Base-by-base conservation (phyloP, 768 basidiomycete genomes). In the Hydnum rufescens region DNA sequence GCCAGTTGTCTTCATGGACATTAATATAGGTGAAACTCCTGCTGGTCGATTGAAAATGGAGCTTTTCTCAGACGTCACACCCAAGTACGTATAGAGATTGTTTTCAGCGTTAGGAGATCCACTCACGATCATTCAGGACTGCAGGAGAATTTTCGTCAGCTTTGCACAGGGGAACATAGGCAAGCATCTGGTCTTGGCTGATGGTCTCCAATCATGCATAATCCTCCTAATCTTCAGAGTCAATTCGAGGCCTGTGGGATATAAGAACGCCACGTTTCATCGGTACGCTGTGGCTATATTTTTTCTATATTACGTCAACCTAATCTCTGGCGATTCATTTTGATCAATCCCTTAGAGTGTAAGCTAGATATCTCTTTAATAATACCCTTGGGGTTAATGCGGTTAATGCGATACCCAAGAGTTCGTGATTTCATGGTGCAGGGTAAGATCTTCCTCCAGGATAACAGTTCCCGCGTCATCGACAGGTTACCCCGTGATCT, bases 111-210 rank as follows among this genome's bases (percentile, higher is more conserved):
- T 13, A 22, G 22, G 36, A 39, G 36, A 39, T 39, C 36, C 13
- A 28, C 44, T 16, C 44, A 28, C 26, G 44, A 13, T 13, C 44
- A 47, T 32, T 50, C 58, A 95, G 92, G 62, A 97, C 93, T 2
- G 89, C 90, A n/a, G 4, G 93, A 99, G 67, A 99, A 97, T 69
- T 97, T 97, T 62, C 73, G 95, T 55, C 93, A 97, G 60, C 70
- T 97, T 26, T 97, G 93, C 62, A 96, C 92, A 2, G 95, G 95
- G n/a, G 93, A 97, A 67, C 85, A 77, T 66, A 75, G 88, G 85
- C 90, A 60, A 31, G 55, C 49, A 8, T 26, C 23, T 23, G 16
- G 29, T 32, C 36, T 25, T 16, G 13, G 13, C 2, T 1, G 26
- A 2, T 30, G 26, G 6, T 25, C 29, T 13, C n/a, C n/a, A n/a